Conservation (phyloP, 257 asterid species). For the Marsdenia floribunda region DNA sequence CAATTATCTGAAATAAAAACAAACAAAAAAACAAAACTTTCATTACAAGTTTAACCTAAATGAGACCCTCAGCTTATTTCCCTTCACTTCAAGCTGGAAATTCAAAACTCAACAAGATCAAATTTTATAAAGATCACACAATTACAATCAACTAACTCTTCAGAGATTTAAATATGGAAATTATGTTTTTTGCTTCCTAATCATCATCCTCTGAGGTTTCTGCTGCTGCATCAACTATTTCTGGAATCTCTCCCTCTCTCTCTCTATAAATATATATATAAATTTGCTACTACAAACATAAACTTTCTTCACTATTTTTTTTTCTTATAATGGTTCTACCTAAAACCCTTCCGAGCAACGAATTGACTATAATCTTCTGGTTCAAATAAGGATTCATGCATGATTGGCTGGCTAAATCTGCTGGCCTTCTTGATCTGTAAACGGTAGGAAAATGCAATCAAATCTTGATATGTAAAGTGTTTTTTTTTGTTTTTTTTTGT, state of each 20-base stretch:
- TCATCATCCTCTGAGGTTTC: too few species aligned
- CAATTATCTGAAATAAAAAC: not conserved
- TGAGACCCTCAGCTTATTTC: constrained; percentile 13
- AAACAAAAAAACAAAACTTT: constrained; percentile 7
- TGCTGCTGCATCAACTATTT: constrained; percentile 24
- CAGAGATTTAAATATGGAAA: constrained; percentile 15
- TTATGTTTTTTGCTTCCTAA: too few species aligned
- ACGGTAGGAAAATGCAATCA: constrained; percentile 19
- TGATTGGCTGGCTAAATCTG: constrained; percentile 8
- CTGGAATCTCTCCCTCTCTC: not conserved
- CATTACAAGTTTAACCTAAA: constrained; percentile 11
- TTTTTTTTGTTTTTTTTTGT: too few species aligned
- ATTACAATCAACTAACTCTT: constrained; percentile 26
- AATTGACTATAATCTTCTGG: constrained; percentile 16
- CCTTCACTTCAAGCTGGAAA: constrained; percentile 20
- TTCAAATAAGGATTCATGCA: not conserved
- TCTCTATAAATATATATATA: not conserved
- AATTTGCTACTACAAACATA: constrained; percentile 4
- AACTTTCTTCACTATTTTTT: not conserved
- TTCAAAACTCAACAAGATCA: constrained; percentile 20
- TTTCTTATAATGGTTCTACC: not conserved
- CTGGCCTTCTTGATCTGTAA: constrained; percentile 11
- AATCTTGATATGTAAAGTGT: constrained; percentile 20
- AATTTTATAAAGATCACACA: constrained; percentile 36
- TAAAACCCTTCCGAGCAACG: constrained; percentile 3